Percentiles rank a stretch among this genome's conserved stretches.
Conservation (phyloP, 352 stramenopile genomes). For the Globisporangium paroecandrum region DNA sequence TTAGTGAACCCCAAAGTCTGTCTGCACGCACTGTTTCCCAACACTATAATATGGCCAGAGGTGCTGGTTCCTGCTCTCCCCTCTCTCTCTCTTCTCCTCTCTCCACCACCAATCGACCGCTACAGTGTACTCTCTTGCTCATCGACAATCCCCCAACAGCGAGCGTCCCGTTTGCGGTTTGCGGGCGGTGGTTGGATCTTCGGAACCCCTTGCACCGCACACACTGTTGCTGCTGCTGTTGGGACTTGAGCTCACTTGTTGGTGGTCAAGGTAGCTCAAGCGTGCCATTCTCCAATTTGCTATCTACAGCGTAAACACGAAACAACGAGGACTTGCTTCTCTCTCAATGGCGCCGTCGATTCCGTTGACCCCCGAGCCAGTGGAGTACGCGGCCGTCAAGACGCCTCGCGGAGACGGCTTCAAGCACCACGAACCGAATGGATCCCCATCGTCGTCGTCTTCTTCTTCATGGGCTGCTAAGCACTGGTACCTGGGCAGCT, state of each 20-base stretch:
- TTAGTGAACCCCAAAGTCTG: no score
- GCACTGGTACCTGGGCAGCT: constrained; percentile 18
- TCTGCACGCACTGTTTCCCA: no score
- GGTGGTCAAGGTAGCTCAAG: not conserved
- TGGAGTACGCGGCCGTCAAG: not conserved
- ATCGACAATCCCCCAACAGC: no score
- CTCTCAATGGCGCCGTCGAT: not conserved
- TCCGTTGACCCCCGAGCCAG: not conserved
- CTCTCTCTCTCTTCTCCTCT: no score
- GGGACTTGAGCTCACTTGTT: not conserved
- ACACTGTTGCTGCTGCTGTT: no score
- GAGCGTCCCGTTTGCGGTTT: no score
- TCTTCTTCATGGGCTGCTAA: constrained; percentile 3
- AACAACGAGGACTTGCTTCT: not conserved
- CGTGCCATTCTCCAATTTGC: not conserved
- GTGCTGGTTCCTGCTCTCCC: no score
- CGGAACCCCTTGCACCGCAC: not conserved
- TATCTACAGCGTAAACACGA: not conserved
- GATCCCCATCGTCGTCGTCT: not conserved
- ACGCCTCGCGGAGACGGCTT: not conserved
- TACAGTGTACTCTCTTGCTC: no score
- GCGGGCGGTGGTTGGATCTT: no score
- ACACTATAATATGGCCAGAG: no score
- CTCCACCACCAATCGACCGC: no score
- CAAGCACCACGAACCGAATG: not conserved